Evolutionary conservation across 345 rosid genomes (phyloP).

Genomic region (Angophora floribunda): DNA sequence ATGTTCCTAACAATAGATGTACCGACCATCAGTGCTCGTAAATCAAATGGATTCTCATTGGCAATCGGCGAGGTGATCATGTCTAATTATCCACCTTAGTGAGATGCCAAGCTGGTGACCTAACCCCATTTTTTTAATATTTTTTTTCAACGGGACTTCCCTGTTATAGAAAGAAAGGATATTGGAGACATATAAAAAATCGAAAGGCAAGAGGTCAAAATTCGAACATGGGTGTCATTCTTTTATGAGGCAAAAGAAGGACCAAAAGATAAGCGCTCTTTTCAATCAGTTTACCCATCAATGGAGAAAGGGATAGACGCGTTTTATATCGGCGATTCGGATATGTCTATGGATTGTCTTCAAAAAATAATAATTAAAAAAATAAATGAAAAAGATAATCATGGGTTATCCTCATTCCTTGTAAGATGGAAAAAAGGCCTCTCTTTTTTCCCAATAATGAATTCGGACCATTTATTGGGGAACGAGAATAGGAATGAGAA

Average conservation of each 20-base stretch:
- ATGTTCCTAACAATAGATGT: neutral
- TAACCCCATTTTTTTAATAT: neutral
- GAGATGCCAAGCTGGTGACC: neutral
- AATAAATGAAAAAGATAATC: neutral
- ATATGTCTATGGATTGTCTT: neutral
- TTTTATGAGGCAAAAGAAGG: neutral
- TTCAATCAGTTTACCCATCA: neutral
- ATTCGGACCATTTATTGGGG: neutral
- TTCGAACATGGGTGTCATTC: neutral
- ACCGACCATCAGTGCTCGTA: neutral
- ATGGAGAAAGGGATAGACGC: neutral
- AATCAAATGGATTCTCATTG: neutral
- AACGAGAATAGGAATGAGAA: neutral
- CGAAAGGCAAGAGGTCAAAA: neutral
- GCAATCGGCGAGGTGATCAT: accelerated
- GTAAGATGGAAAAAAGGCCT: neutral
- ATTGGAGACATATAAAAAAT: neutral
- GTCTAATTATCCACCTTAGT: neutral
- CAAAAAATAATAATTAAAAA: neutral
- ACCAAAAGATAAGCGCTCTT: neutral
- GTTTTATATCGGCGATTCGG: neutral
- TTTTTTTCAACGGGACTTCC: neutral
- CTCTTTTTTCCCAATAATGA: neutral
- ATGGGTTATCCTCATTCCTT: slow-evolving; percentile 34
- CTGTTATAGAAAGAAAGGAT: neutral